These are phyloP conservation scores for Heliamphora pulchella DNA, from an alignment of 179 eudicot species.

Conservation along the genomic window DNA sequence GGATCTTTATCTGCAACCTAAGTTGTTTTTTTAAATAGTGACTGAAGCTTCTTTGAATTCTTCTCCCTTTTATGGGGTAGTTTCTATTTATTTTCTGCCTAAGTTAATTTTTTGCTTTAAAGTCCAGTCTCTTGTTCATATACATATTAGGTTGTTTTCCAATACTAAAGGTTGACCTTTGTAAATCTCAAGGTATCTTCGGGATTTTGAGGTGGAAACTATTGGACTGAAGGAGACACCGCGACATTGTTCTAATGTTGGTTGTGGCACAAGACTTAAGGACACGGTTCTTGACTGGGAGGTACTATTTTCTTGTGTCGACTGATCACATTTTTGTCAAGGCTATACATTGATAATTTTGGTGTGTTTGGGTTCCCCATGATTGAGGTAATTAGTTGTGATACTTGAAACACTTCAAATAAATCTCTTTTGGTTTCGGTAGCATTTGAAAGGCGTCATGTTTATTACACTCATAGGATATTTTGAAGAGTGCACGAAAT, in stretches of 20 bases:
- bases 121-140: neutral
- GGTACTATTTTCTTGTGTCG: conserved; percentile 36
- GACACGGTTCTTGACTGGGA: conserved; percentile 99
- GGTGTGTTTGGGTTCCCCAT: neutral
- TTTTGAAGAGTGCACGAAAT: neutral
- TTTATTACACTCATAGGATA: neutral
- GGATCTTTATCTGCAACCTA: conserved; percentile 12
- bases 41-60: neutral
- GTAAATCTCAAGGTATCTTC: conserved; percentile 54
- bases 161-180: neutral
- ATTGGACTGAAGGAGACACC: conserved; percentile 90
- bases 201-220: conserved; percentile 95
- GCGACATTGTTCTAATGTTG: conserved; percentile 57
- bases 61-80: conserved; percentile 1
- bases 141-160: neutral
- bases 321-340: neutral
- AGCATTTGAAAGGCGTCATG: neutral
- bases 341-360: neutral
- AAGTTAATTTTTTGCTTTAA: neutral
- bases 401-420: neutral
- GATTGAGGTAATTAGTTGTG: neutral
- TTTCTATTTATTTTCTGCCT: neutral
- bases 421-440: neutral
- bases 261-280: conserved; percentile 64
- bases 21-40: neutral